A percentile compares a stretch with the other conserved stretches of the same genome.
Conservation (phyloP, 371 early-diverging fungal species). For the Blakeslea trispora region DNA sequence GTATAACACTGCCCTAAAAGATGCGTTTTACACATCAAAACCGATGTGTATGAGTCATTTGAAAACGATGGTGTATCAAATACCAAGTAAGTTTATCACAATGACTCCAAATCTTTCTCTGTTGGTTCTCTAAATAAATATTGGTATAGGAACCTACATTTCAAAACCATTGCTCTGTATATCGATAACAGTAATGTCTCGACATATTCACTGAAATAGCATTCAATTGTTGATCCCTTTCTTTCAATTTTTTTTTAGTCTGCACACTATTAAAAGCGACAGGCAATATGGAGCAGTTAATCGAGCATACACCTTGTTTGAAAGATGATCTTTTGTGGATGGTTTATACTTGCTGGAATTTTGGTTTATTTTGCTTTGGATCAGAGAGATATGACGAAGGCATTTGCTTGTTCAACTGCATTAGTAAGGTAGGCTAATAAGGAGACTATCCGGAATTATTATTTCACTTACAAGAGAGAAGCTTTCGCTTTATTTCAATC, state of each 20-base stretch:
- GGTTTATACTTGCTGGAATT: constrained; percentile 14
- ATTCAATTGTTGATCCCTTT: too few relatives aligned
- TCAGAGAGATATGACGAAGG: constrained; percentile 14
- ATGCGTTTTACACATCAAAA: constrained; percentile 19
- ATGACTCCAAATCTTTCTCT: background rate
- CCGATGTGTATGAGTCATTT: constrained; percentile 11
- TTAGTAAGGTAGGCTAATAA: constrained; percentile 7
- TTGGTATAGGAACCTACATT: constrained; percentile 10
- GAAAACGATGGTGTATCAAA: constrained; percentile 3
- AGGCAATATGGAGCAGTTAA: background rate
- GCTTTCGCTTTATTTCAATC: constrained; percentile 1
- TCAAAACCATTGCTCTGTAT: constrained; percentile 8
- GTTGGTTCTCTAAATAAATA: too few relatives aligned
- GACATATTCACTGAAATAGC: too few relatives aligned
- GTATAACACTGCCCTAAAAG: background rate
- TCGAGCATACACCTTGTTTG: background rate
- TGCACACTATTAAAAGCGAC: background rate
- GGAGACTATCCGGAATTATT: too few relatives aligned
- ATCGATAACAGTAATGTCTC: constrained; percentile 4
- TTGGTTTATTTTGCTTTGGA: constrained; percentile 20
- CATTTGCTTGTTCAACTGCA: constrained; percentile 2
- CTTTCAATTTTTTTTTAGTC: background rate
- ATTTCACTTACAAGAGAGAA: background rate
- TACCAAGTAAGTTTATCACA: constrained; percentile 4
- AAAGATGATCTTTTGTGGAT: constrained; percentile 17